These are phyloP conservation scores for Podila epigama DNA, from an alignment of 192 early-diverging fungal genomes.

Conservation along the genomic window DNA sequence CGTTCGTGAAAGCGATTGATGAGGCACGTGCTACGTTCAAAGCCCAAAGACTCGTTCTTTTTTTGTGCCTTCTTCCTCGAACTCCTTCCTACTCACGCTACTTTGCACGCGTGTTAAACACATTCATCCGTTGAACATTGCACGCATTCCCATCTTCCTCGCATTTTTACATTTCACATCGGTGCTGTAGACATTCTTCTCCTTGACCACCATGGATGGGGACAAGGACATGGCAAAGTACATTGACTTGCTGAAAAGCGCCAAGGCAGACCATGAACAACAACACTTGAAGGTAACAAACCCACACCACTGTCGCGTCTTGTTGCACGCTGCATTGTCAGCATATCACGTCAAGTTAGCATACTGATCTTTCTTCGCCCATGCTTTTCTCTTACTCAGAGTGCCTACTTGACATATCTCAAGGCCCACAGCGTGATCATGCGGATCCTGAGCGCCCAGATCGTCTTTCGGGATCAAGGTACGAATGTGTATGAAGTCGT, in stretches of 20 bases:
- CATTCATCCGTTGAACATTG: no score
- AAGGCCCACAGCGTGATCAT: slow-evolving; percentile 20
- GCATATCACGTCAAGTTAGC: no score
- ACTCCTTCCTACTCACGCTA: no score
- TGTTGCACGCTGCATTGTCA: no score
- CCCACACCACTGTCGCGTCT: background rate
- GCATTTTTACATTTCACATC: background rate
- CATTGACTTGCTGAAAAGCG: slow-evolving; percentile 13
- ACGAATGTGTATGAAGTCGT: no score
- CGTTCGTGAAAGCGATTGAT: no score
- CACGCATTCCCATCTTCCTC: background rate
- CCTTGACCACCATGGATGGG: slow-evolving; percentile 23
- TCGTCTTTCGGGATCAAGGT: slow-evolving; percentile 34
- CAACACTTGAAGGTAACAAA: slow-evolving; percentile 26
- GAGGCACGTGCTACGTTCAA: no score
- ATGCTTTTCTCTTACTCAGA: no score
- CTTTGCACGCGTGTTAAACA: no score
- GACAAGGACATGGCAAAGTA: slow-evolving; percentile 17
- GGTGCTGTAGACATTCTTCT: background rate
- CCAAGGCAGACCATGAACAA: slow-evolving; percentile 26
- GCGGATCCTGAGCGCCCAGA: slow-evolving; percentile 15
- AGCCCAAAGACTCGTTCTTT: no score
- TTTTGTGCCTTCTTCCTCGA: no score
- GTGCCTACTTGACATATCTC: slow-evolving; percentile 23
- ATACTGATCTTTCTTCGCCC: no score